These are phyloP conservation scores for Acacia concinna DNA, from an alignment of 331 rosid genomes.

Conservation along the genomic window DNA sequence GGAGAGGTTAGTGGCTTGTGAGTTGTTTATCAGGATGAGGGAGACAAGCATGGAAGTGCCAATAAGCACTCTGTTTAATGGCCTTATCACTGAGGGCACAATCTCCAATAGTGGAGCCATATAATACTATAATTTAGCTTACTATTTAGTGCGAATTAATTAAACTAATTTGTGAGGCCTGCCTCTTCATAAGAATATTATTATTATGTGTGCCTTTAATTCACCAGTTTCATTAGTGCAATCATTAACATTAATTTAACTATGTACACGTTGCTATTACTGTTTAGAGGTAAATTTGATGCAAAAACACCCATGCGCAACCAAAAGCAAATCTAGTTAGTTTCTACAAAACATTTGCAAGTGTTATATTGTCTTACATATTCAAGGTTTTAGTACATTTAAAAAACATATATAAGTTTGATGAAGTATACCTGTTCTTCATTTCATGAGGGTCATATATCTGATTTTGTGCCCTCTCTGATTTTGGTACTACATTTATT, in stretches of 20 bases:
- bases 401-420: not conserved
- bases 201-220: constrained; percentile 13
- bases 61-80: constrained; percentile 50
- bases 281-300: not conserved
- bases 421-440: not conserved
- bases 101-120: constrained; percentile 40
- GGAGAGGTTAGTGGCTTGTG: constrained; percentile 48
- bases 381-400: not conserved
- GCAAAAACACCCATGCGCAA: not conserved
- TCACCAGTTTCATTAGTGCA: not conserved
- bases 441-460: not conserved
- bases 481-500: not conserved
- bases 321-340: not conserved
- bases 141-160: constrained; percentile 14
- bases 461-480: not conserved
- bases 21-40: constrained; percentile 44
- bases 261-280: not conserved
- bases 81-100: constrained; percentile 52
- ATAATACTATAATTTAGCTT: not conserved
- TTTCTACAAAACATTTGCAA: not conserved
- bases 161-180: not conserved
- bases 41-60: constrained; percentile 49
- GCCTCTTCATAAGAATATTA: not conserved
- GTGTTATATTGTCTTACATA: not conserved
- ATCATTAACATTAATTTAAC: not conserved